phyloP scores from a whole-genome alignment of 441 rosid genomes.

The Erodium texanum region DNA sequence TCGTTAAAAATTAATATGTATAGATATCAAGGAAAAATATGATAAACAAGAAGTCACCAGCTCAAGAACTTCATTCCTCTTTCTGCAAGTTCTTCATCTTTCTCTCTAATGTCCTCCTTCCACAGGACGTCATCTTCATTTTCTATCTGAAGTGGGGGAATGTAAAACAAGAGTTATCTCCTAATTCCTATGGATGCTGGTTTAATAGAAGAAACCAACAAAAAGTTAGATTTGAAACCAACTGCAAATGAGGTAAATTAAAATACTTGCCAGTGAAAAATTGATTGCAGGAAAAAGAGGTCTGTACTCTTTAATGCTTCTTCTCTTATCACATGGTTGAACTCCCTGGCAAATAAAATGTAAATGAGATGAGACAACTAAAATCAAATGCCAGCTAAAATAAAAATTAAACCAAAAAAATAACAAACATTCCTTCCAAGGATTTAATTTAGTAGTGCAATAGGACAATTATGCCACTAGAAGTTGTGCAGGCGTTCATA shows the following conservation, averaged over 20 bases:
- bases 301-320: slow-evolving; percentile 31
- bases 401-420: not conserved
- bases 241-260: not conserved
- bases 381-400: not conserved
- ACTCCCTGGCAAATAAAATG: slow-evolving; percentile 34
- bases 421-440: not conserved
- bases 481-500: not conserved
- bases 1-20: no score
- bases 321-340: slow-evolving; percentile 66
- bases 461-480: not conserved
- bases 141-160: slow-evolving; percentile 38
- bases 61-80: slow-evolving; percentile 52
- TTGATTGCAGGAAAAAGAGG: slow-evolving; percentile 50
- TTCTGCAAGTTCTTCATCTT: slow-evolving; percentile 37
- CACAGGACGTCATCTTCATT: slow-evolving; percentile 54
- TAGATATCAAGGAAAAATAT: not conserved
- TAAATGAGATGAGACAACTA: not conserved
- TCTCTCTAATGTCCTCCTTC: slow-evolving; percentile 47
- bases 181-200: not conserved
- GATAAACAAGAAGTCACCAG: slow-evolving; percentile 33
- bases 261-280: slow-evolving; percentile 46
- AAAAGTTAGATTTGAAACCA: not conserved
- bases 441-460: not conserved
- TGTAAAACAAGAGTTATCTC: not conserved
- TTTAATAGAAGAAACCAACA: not conserved